These are phyloP conservation scores for Hippophae rhamnoides DNA, from an alignment of 306 rosid species.

Conservation along the genomic window DNA sequence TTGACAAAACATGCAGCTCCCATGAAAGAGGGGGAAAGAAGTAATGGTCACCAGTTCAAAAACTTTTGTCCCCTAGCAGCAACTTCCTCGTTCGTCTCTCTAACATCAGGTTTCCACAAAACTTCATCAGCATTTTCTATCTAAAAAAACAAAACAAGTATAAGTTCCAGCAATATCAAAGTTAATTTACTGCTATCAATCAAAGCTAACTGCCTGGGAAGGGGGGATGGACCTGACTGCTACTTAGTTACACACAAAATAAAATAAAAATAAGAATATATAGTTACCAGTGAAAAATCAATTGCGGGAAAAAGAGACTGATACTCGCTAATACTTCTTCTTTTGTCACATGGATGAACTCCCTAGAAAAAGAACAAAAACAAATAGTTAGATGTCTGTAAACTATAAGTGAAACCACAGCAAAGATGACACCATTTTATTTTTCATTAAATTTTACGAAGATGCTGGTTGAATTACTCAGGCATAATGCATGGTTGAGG, in stretches of 20 bases:
- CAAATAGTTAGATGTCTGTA: slow-evolving; percentile 6
- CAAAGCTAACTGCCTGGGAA: slow-evolving; percentile 7
- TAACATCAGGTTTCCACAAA: slow-evolving; percentile 66
- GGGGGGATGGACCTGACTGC: background rate
- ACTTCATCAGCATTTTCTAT: slow-evolving; percentile 65
- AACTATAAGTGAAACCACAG: background rate
- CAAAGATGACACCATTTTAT: too few species aligned
- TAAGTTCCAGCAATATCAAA: slow-evolving; percentile 13
- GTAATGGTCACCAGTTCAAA: slow-evolving; percentile 53
- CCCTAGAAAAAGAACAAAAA: slow-evolving; percentile 46
- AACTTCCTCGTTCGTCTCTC: slow-evolving; percentile 67
- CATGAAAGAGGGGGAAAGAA: background rate
- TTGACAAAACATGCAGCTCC: too few species aligned
- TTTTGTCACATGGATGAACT: slow-evolving; percentile 86
- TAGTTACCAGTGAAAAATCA: slow-evolving; percentile 73
- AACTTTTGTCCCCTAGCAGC: slow-evolving; percentile 74
- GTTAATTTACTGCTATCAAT: slow-evolving; percentile 14
- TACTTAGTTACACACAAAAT: slow-evolving; percentile 1
- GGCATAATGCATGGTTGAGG: too few species aligned
- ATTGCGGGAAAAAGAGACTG: slow-evolving; percentile 68
- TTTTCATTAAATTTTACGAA: too few species aligned
- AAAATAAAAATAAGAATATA: slow-evolving; percentile 13
- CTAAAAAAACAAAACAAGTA: slow-evolving; percentile 30
- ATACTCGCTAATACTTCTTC: slow-evolving; percentile 69
- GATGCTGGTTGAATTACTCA: too few species aligned